phyloP scores from a whole-genome alignment of 345 rosid genomes.

The Salix viminalis region DNA sequence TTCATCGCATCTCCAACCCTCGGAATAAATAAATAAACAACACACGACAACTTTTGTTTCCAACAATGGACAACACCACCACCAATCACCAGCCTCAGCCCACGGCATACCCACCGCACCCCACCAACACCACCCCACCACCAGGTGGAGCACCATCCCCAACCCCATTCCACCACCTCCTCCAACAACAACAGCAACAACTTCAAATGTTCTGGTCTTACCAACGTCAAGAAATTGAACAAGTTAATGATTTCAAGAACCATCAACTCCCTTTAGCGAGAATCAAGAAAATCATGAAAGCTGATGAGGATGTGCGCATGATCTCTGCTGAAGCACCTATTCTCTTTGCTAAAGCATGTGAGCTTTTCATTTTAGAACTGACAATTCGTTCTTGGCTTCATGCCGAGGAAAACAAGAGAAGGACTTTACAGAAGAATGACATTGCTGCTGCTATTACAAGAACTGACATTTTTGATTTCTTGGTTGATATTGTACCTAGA shows the following conservation, averaged over 20 bases:
- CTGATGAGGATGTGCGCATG: constrained; percentile 97
- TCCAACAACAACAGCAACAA: constrained; percentile 88
- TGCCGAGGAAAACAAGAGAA: constrained; percentile 89
- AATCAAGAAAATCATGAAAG: constrained; percentile 98
- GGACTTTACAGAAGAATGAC: constrained; percentile 93
- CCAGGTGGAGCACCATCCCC: constrained; percentile 32
- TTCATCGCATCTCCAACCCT: constrained; percentile 1
- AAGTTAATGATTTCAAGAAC: constrained; percentile 89
- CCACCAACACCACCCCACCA: constrained; percentile 26
- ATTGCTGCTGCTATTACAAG: constrained; percentile 90
- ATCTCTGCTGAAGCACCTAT: constrained; percentile 96
- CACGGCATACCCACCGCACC: constrained; percentile 52
- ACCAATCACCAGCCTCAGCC: constrained; percentile 44
- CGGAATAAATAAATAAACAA: neutral
- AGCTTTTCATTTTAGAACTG: constrained; percentile 88
- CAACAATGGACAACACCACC: constrained; percentile 21
- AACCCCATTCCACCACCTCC: constrained; percentile 70
- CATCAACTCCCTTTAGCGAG: constrained; percentile 94
- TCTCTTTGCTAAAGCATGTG: constrained; percentile 88
- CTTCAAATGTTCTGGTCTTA: constrained; percentile 87
- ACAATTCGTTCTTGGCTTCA: constrained; percentile 97
- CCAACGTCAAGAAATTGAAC: constrained; percentile 90
- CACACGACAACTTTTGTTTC: neutral
- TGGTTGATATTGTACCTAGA: constrained; percentile 83
- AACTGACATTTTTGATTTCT: constrained; percentile 85